phyloP scores from a whole-genome alignment of 805 yeast species.

The Pichia manshurica region DNA sequence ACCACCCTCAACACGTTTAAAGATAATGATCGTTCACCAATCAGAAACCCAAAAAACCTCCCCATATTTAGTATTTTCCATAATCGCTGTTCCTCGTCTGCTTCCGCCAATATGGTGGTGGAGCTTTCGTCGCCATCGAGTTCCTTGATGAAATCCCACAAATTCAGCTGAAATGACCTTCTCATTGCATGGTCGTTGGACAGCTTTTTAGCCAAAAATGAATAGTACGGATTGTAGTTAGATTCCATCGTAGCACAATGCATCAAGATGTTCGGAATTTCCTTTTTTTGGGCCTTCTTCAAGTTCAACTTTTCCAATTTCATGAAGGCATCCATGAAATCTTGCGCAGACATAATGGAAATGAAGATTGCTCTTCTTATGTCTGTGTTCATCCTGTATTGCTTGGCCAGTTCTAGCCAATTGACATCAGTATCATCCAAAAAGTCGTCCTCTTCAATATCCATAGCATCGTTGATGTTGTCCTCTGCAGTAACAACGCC shows the following conservation, averaged over 20 bases:
- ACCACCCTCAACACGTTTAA: conserved; percentile 68
- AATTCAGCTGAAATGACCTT: conserved; percentile 79
- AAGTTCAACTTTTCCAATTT: conserved; percentile 74
- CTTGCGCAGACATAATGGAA: conserved; percentile 92
- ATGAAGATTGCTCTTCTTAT: conserved; percentile 90
- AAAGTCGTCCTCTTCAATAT: conserved; percentile 43
- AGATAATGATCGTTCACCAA: conserved; percentile 68
- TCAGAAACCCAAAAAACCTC: conserved; percentile 68
- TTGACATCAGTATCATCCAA: conserved; percentile 72
- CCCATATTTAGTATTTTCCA: conserved; percentile 68
- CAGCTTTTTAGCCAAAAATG: conserved; percentile 67
- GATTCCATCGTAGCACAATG: conserved; percentile 86
- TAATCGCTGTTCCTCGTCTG: conserved; percentile 52
- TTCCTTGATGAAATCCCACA: conserved; percentile 82
- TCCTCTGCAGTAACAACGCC: conserved; percentile 3
- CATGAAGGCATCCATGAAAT: conserved; percentile 79
- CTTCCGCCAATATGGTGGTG: conserved; percentile 31
- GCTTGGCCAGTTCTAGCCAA: conserved; percentile 80
- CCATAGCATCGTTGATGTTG: conserved; percentile 30
- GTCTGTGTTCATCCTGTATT: conserved; percentile 93
- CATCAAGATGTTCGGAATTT: conserved; percentile 75
- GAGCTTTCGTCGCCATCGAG: conserved; percentile 46
- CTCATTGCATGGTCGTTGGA: conserved; percentile 70
- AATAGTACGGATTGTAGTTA: conserved; percentile 85
- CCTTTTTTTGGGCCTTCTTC: conserved; percentile 75